These are phyloP conservation scores for Exidia glandulosa DNA, from an alignment of 768 basidiomycete species.

Conservation along the genomic window DNA sequence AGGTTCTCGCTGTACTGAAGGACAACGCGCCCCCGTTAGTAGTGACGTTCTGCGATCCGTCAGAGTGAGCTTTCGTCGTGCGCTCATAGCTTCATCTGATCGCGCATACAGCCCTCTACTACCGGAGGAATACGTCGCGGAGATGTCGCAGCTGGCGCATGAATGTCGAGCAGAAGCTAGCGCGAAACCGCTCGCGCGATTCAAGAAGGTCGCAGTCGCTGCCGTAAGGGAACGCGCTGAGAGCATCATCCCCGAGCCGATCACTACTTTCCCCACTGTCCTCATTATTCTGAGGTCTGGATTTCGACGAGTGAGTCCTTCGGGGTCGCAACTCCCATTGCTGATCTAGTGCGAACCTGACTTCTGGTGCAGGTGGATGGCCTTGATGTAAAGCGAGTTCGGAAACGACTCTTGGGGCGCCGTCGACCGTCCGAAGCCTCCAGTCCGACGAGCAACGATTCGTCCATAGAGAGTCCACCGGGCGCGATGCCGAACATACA, in stretches of 20 bases:
- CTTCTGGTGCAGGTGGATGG: neutral
- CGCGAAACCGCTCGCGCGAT: neutral
- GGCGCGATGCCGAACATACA: no score
- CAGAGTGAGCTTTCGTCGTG: neutral
- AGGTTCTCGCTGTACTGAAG: neutral
- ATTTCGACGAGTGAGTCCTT: neutral
- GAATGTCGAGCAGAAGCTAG: neutral
- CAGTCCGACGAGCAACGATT: no score
- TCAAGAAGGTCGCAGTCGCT: neutral
- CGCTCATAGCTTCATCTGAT: neutral
- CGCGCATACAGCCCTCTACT: neutral
- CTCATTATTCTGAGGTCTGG: neutral
- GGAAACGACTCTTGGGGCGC: neutral
- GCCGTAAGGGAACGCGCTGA: neutral
- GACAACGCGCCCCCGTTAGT: neutral
- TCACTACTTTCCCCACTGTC: neutral
- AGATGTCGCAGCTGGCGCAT: neutral
- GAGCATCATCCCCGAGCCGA: neutral
- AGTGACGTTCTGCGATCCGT: neutral
- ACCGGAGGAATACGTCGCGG: neutral
- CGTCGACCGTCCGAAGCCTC: no score
- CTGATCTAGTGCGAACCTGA: neutral
- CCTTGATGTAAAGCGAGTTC: neutral
- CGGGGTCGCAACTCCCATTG: neutral
- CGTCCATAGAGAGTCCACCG: no score